These are phyloP conservation scores for Aspergillus steynii DNA, from an alignment of 495 filamentous ascomycete species.

Conservation along the genomic window DNA sequence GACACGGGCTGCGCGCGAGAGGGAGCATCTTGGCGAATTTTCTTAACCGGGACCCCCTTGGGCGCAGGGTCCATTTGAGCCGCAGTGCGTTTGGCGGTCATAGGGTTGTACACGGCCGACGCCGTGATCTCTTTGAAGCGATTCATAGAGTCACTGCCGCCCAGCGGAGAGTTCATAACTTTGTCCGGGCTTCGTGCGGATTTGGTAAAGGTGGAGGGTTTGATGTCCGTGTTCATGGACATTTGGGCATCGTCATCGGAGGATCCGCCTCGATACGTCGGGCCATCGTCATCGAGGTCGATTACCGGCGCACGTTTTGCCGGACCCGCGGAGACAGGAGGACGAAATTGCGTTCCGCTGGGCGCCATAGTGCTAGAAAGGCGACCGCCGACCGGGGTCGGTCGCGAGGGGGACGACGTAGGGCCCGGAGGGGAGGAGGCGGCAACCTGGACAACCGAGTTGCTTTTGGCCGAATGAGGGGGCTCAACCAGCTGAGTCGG, in stretches of 20 bases:
- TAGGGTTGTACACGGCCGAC: slow-evolving; percentile 48
- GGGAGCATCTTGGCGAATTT: slow-evolving; percentile 50
- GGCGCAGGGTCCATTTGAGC: slow-evolving; percentile 48
- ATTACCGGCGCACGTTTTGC: slow-evolving; percentile 42
- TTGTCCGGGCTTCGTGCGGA: slow-evolving; percentile 38
- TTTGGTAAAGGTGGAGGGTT: slow-evolving; percentile 63
- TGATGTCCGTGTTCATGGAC: slow-evolving; percentile 59
- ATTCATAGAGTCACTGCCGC: slow-evolving; percentile 26
- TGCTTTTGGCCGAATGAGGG: slow-evolving; percentile 27
- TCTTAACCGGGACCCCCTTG: slow-evolving; percentile 42
- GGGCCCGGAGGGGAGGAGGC: slow-evolving; percentile 73
- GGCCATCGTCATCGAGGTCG: slow-evolving; percentile 57
- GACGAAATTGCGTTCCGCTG: slow-evolving; percentile 69
- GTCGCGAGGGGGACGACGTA: slow-evolving; percentile 47
- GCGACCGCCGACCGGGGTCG: slow-evolving; percentile 30
- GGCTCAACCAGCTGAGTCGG: slow-evolving; percentile 69
- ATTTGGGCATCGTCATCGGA: slow-evolving; percentile 56
- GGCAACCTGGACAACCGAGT: slow-evolving; percentile 72
- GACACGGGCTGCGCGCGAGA: slow-evolving; percentile 55
- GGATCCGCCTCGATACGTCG: slow-evolving; percentile 56
- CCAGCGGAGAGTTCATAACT: slow-evolving; percentile 38
- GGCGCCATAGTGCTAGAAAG: slow-evolving; percentile 71
- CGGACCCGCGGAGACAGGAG: slow-evolving; percentile 44
- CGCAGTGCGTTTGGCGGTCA: slow-evolving; percentile 41
- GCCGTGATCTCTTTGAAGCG: slow-evolving; percentile 52